Evolutionary conservation across 306 rosid genomes (phyloP).

Genomic region (Pachyrhizus erosus): DNA sequence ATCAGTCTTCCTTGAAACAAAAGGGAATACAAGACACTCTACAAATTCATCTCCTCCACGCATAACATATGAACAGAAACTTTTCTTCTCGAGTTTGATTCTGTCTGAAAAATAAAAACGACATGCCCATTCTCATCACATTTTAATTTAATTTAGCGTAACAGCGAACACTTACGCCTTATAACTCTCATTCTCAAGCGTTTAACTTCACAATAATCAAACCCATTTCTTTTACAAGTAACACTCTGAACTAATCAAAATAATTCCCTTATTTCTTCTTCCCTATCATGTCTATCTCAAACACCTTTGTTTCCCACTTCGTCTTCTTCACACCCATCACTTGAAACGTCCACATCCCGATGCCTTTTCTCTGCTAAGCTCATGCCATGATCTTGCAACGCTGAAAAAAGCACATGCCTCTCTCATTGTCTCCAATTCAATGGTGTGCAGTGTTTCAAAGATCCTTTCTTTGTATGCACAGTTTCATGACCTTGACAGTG

Average conservation of each 20-base stretch:
- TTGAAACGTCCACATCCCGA: constrained; percentile 39
- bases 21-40: too few relatives aligned
- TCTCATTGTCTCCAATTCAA: constrained; percentile 45
- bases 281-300: constrained; percentile 40
- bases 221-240: neutral
- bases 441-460: constrained; percentile 13
- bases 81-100: neutral
- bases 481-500: constrained; percentile 48
- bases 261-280: neutral
- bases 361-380: constrained; percentile 27
- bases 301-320: constrained; percentile 23
- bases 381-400: constrained; percentile 44
- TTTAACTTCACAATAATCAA: neutral
- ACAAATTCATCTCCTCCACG: neutral
- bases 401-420: constrained; percentile 48
- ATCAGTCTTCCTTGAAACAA: too few relatives aligned
- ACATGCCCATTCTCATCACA: neutral
- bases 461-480: constrained; percentile 43
- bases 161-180: neutral
- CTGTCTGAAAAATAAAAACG: neutral
- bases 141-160: neutral
- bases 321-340: constrained; percentile 61
- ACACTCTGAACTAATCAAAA: constrained; percentile 21
- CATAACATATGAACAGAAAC: neutral
- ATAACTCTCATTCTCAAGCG: neutral